Evolutionary conservation across 2,329 filamentous ascomycete genomes (phyloP).

Genomic region (Metarhizium anisopliae): DNA sequence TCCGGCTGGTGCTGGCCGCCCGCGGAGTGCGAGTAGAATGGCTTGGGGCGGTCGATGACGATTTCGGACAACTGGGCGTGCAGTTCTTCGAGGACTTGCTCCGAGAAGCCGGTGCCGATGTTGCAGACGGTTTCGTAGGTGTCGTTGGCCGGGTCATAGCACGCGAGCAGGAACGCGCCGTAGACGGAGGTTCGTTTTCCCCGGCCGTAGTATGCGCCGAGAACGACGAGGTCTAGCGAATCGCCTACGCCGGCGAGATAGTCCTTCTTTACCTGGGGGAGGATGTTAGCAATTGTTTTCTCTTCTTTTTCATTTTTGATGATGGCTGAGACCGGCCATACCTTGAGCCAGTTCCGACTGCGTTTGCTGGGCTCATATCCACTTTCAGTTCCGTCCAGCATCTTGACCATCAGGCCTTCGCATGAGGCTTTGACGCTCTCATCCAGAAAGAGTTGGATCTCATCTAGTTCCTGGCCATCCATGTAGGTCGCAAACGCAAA

Average conservation of each 20-base stretch:
- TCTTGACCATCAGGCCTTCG: conserved; percentile 98
- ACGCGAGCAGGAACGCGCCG: conserved; percentile 89
- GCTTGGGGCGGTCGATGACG: conserved; percentile 83
- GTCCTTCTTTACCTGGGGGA: conserved; percentile 79
- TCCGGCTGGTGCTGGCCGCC: conserved; percentile 91
- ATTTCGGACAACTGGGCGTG: conserved; percentile 66
- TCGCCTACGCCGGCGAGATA: conserved; percentile 91
- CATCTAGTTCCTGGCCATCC: conserved; percentile 80
- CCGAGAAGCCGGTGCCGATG: conserved; percentile 94
- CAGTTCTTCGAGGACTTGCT: conserved; percentile 84
- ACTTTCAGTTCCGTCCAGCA: conserved; percentile 88
- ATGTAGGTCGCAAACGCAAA: conserved; percentile 84
- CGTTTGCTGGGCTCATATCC: conserved; percentile 95
- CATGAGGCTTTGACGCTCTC: conserved; percentile 94
- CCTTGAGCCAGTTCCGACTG: conserved; percentile 97
- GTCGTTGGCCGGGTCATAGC: conserved; percentile 74
- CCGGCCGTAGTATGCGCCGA: conserved; percentile 88
- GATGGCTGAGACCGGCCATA: conserved; percentile 21
- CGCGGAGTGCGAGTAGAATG: conserved; percentile 81
- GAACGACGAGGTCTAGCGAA: conserved; percentile 89
- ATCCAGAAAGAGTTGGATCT: conserved; percentile 87
- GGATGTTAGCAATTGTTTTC: neutral
- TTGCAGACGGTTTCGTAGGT: conserved; percentile 95
- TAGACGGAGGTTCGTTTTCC: conserved; percentile 95
- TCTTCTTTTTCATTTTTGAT: too few species aligned